phyloP scores from a whole-genome alignment of 1,139 yeast species.

The Candida sp. region DNA sequence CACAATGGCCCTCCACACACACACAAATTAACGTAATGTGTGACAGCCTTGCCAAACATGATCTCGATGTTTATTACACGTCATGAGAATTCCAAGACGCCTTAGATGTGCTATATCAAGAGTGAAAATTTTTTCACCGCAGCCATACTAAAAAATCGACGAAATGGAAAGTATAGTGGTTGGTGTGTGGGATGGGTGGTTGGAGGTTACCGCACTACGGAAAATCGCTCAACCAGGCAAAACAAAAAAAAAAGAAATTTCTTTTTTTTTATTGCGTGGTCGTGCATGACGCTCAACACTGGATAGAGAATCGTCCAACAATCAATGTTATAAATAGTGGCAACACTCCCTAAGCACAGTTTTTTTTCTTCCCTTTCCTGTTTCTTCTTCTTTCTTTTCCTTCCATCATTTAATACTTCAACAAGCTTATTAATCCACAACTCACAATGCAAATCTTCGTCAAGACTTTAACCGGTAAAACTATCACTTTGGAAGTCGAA shows the following conservation, averaged over 20 bases:
- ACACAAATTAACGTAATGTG: neutral
- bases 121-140: too few species aligned
- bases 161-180: neutral
- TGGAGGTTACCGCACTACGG: neutral
- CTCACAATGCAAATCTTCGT: slow-evolving; percentile 98
- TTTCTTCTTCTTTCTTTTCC: slow-evolving; percentile 2
- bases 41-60: neutral
- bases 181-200: neutral
- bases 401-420: neutral
- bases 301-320: slow-evolving; percentile 1
- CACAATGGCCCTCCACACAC: neutral
- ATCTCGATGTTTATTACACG: too few species aligned
- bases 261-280: neutral
- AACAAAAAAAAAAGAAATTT: neutral
- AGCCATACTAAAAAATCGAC: too few species aligned
- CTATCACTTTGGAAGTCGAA: slow-evolving; percentile 72
- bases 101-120: too few species aligned
- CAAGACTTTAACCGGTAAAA: slow-evolving; percentile 96
- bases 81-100: too few species aligned
- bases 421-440: slow-evolving; percentile 48
- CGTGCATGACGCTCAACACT: neutral
- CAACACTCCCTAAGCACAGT: neutral
- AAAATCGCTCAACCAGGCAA: neutral
- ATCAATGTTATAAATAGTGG: neutral
- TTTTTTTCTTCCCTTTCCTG: neutral